Evolutionary conservation across 495 filamentous ascomycete genomes (phyloP).

Genomic region (Neurospora intermedia): DNA sequence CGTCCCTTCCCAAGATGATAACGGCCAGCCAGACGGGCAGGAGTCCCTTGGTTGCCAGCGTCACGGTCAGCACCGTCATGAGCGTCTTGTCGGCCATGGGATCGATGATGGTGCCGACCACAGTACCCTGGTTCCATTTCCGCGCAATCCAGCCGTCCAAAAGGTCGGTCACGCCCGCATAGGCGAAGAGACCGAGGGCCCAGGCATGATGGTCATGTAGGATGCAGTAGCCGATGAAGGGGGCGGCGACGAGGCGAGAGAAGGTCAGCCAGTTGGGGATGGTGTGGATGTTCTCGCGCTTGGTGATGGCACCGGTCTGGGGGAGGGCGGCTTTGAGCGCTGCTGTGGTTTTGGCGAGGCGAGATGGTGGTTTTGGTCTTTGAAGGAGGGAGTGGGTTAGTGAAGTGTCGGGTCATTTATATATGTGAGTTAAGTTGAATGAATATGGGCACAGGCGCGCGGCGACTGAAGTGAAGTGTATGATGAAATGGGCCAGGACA

Average conservation of each 20-base stretch:
- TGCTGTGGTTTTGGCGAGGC: slow-evolving; percentile 2
- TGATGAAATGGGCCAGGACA: neutral
- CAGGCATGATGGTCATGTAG: slow-evolving; percentile 66
- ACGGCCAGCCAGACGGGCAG: slow-evolving; percentile 80
- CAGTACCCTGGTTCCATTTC: slow-evolving; percentile 75
- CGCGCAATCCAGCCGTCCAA: slow-evolving; percentile 90
- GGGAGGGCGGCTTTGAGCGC: slow-evolving; percentile 27
- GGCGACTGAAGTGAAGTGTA: neutral
- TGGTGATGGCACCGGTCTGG: slow-evolving; percentile 13
- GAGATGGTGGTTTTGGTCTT: neutral
- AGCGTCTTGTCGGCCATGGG: slow-evolving; percentile 93
- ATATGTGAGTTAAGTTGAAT: neutral
- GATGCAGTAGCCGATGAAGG: slow-evolving; percentile 81
- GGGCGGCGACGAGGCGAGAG: slow-evolving; percentile 72
- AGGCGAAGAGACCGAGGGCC: slow-evolving; percentile 77
- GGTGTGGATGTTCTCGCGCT: slow-evolving; percentile 91
- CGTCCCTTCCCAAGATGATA: slow-evolving; percentile 83
- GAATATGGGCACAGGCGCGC: neutral
- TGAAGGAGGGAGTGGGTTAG: neutral
- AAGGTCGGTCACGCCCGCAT: slow-evolving; percentile 84
- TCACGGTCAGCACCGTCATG: slow-evolving; percentile 85
- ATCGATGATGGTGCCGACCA: slow-evolving; percentile 92
- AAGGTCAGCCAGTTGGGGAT: slow-evolving; percentile 88
- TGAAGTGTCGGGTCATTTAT: neutral
- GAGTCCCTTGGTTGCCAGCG: slow-evolving; percentile 67